Evolutionary conservation across 164 flowering plant species (phyloP), one percentile per base, ranked within the genome.

Genomic region (Saururus chinensis): DNA sequence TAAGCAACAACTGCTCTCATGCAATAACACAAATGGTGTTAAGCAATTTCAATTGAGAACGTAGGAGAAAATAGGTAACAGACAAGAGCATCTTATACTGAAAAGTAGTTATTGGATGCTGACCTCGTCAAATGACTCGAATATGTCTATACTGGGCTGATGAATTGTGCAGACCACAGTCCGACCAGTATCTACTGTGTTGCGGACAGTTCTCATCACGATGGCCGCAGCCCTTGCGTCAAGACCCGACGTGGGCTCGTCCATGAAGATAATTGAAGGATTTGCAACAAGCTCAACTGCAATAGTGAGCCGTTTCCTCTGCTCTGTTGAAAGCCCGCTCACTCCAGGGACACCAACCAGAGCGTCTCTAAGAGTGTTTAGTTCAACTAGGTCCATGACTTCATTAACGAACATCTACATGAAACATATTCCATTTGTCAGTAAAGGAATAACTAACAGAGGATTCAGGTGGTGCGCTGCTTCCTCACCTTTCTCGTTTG

Each of bases 181-280:
- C 67, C 99, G 74, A 37, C 97, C 99, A 1, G 99, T 90, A 68
- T 93, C 96, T 22, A 93, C 99, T 0, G 99, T 93, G 81, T 88
- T 93, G 45, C 99, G 80, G 26, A 93, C 97, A 11, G 97, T 77
- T 63, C 95, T 81, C 97, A 93, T 93, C 12, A 90, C 99, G 68
- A 93, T 93, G 21, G 97, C 99, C 26, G 99, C 97, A 16, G 99
- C 97, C 66, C 99, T 74, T 14, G 99, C 99, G 75, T 93, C 99
- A 40, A 93, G 90, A 23, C 99, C 99, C 0, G 99, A 88, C 35
- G 99, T 93, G 37, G 98, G 98, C 66, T 93, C 98, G 65, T 93
- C 98, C 98, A 90, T 90, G 80, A 93, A 93, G 53, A 90, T 86
- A 70, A 93, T 90, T 8, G 99, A 90, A 26, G 99, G 99, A 69